phyloP scores from a whole-genome alignment of 2,329 filamentous ascomycete genomes.

The Neonectria neomacrospora region DNA sequence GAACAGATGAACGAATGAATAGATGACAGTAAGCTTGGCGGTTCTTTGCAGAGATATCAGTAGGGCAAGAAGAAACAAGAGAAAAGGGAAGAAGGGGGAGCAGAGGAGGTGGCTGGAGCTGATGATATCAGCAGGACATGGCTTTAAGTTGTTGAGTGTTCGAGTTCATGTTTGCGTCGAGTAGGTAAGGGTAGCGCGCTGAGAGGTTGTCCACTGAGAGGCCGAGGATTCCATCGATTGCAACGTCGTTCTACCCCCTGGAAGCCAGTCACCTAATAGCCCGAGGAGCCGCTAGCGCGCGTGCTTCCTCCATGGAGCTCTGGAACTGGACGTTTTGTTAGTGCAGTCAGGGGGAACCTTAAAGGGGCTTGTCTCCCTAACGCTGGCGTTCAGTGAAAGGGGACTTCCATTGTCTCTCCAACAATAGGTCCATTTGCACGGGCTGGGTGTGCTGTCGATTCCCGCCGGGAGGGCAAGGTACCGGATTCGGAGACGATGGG shows the following conservation, averaged over 20 bases:
- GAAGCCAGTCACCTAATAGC: not conserved
- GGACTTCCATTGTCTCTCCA: not conserved
- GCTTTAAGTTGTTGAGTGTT: constrained; percentile 6
- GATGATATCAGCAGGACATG: constrained; percentile 14
- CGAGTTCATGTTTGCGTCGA: constrained; percentile 15
- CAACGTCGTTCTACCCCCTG: not conserved
- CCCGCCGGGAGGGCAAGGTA: not conserved
- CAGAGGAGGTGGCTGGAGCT: not conserved
- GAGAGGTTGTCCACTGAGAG: not conserved
- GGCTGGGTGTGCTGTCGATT: not conserved
- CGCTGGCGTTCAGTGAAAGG: constrained; percentile 3
- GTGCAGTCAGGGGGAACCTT: constrained; percentile 16
- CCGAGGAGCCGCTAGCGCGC: constrained; percentile 1
- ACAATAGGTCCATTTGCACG: not conserved
- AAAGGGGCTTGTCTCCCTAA: constrained; percentile 11
- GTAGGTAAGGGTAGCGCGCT: constrained; percentile 5
- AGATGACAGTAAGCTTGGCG: not conserved
- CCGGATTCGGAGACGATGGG: not conserved
- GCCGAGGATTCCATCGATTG: not conserved
- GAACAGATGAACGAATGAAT: not conserved
- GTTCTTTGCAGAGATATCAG: not conserved
- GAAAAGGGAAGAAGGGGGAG: not conserved
- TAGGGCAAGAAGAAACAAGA: not conserved
- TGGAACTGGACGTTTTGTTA: constrained; percentile 9
- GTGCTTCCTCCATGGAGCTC: not conserved